Conservation (phyloP, 352 stramenopile species). For the Salisapilia sapeloensis region DNA sequence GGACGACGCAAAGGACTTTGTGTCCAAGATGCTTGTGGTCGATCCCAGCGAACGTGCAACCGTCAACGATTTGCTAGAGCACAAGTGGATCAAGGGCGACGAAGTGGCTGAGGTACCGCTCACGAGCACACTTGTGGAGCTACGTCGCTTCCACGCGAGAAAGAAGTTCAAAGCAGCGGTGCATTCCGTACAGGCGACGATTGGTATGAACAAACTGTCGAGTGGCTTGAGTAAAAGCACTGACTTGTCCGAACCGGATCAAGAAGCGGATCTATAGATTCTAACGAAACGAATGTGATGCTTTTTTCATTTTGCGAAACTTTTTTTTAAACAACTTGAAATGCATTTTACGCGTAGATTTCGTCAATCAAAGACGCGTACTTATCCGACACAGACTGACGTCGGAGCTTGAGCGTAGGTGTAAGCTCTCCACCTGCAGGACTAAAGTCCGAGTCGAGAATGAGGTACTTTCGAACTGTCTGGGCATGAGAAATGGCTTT, state of each 20-base stretch:
- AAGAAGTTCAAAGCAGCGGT: conserved; percentile 76
- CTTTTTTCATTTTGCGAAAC: too few relatives aligned
- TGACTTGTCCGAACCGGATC: too few relatives aligned
- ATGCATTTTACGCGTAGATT: conserved; percentile 79
- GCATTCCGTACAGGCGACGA: conserved; percentile 60
- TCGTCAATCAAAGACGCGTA: conserved; percentile 74
- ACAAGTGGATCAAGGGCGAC: conserved; percentile 54
- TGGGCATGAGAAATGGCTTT: conserved; percentile 35
- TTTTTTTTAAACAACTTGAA: too few relatives aligned
- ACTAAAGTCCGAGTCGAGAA: conserved; percentile 71
- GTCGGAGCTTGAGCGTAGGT: conserved; percentile 90
- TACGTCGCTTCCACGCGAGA: conserved; percentile 64
- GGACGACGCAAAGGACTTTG: conserved; percentile 81
- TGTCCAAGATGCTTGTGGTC: conserved; percentile 69
- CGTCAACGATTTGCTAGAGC: conserved; percentile 34
- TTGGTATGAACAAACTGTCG: conserved; percentile 72
- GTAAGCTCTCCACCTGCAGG: conserved; percentile 82
- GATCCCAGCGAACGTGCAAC: conserved; percentile 55
- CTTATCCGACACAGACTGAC: conserved; percentile 70
- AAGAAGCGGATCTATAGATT: too few relatives aligned
- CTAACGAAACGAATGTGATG: too few relatives aligned
- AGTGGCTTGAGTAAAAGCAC: too few relatives aligned
- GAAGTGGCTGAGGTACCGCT: conserved; percentile 60
- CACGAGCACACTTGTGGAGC: conserved; percentile 50
- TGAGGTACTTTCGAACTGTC: conserved; percentile 59